phyloP scores from a whole-genome alignment of 2,329 filamentous ascomycete genomes.

The Zopfia rhizophila region DNA sequence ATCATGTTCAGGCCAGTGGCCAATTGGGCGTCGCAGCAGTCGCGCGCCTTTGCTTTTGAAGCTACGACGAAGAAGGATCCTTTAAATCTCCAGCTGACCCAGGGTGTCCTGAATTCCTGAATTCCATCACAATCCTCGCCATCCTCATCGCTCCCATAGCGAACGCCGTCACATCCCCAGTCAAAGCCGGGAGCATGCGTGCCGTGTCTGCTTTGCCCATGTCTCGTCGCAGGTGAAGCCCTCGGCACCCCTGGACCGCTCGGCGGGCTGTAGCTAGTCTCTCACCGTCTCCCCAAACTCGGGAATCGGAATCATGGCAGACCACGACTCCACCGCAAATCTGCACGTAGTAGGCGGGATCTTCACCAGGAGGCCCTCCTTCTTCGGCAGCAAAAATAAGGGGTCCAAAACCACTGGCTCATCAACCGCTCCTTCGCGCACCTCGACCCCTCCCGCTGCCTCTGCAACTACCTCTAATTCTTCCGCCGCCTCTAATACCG shows the following conservation, averaged over 20 bases:
- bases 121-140: too few relatives aligned
- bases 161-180: not conserved
- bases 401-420: slow-evolving; percentile 20
- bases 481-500: slow-evolving; percentile 1
- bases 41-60: slow-evolving; percentile 11
- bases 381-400: slow-evolving; percentile 38
- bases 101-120: too few relatives aligned
- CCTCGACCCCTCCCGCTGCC: slow-evolving; percentile 15
- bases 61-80: not conserved
- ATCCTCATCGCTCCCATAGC: not conserved
- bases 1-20: too few relatives aligned
- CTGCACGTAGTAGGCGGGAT: slow-evolving; percentile 22
- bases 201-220: too few relatives aligned
- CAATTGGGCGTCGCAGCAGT: slow-evolving; percentile 3
- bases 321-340: slow-evolving; percentile 17
- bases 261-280: not conserved
- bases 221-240: not conserved
- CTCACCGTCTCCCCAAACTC: slow-evolving; percentile 2
- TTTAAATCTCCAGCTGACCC: slow-evolving; percentile 5
- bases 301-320: slow-evolving; percentile 25
- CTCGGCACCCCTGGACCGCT: slow-evolving; percentile 1
- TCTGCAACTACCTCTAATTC: slow-evolving; percentile 8
- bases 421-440: slow-evolving; percentile 15
- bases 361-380: slow-evolving; percentile 45
- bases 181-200: not conserved